These are phyloP conservation scores for Linnemannia hyalina DNA, from an alignment of 192 early-diverging fungal species.

Conservation along the genomic window DNA sequence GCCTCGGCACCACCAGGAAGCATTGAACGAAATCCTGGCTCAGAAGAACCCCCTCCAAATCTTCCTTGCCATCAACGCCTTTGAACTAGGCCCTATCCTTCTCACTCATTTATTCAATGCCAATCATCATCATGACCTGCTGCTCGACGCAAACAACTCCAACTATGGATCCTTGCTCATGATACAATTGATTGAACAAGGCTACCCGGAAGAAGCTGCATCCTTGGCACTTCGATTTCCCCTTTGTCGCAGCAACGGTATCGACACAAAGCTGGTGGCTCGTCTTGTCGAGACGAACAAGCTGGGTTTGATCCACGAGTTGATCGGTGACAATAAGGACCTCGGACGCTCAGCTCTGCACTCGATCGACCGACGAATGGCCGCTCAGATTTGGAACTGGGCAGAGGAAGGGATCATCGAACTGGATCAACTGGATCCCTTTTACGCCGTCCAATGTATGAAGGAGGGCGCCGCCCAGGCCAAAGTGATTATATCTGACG, in stretches of 20 bases:
- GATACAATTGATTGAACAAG: not conserved
- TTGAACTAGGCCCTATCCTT: not conserved
- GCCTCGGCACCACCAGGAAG: not conserved
- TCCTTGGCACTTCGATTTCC: not conserved
- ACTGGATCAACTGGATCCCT: not conserved
- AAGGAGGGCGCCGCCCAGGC: not conserved
- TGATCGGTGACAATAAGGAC: not conserved
- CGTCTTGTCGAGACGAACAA: not conserved
- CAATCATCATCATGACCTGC: not conserved
- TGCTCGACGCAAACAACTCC: not conserved
- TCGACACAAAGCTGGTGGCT: not conserved
- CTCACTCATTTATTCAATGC: not conserved
- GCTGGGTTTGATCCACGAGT: not conserved
- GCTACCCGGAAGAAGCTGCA: not conserved
- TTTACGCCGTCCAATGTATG: not conserved
- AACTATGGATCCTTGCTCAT: not conserved
- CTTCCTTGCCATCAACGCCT: not conserved
- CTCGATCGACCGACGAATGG: not conserved
- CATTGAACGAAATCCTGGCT: not conserved
- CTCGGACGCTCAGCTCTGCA: not conserved
- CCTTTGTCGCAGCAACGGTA: not conserved
- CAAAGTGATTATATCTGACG: not conserved
- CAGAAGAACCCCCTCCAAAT: not conserved
- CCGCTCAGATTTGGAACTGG: not conserved
- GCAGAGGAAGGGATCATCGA: not conserved